Percentiles rank a stretch among this genome's conserved stretches.
Evolutionary conservation across 2,329 filamentous ascomycete genomes (phyloP).

Genomic region (Aureobasidium sp.): DNA sequence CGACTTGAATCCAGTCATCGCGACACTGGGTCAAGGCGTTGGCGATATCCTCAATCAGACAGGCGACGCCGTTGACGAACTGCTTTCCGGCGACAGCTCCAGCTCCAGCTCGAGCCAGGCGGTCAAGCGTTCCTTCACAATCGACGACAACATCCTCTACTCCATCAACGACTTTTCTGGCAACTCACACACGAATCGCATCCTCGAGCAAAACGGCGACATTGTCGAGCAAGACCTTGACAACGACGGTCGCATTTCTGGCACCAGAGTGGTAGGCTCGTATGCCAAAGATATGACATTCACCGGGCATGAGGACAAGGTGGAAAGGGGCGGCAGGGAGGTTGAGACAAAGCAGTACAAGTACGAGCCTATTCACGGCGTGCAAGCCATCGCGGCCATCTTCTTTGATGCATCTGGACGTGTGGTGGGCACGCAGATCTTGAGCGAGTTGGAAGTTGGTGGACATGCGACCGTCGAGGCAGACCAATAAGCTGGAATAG

Average conservation of each 20-base stretch:
- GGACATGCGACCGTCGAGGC: slow-evolving; percentile 9
- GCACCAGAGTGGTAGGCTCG: slow-evolving; percentile 51
- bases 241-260: slow-evolving; percentile 33
- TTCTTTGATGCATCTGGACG: slow-evolving; percentile 18
- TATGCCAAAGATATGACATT: slow-evolving; percentile 54
- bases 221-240: slow-evolving; percentile 54
- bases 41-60: slow-evolving; percentile 19
- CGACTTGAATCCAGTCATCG: slow-evolving; percentile 54
- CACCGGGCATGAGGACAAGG: slow-evolving; percentile 27
- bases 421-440: slow-evolving; percentile 16
- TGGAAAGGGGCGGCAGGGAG: slow-evolving; percentile 19
- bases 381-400: slow-evolving; percentile 21
- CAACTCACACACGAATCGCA: slow-evolving; percentile 44
- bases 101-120: slow-evolving; percentile 29
- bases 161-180: slow-evolving; percentile 52
- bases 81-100: not conserved
- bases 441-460: slow-evolving; percentile 17
- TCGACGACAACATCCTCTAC: slow-evolving; percentile 53
- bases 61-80: slow-evolving; percentile 4
- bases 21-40: slow-evolving; percentile 22
- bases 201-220: slow-evolving; percentile 54
- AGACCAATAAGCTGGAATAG: not conserved
- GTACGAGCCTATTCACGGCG: slow-evolving; percentile 23
- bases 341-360: slow-evolving; percentile 21
- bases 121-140: slow-evolving; percentile 37